phyloP scores from a whole-genome alignment of 805 yeast genomes.

The Candida orba region DNA sequence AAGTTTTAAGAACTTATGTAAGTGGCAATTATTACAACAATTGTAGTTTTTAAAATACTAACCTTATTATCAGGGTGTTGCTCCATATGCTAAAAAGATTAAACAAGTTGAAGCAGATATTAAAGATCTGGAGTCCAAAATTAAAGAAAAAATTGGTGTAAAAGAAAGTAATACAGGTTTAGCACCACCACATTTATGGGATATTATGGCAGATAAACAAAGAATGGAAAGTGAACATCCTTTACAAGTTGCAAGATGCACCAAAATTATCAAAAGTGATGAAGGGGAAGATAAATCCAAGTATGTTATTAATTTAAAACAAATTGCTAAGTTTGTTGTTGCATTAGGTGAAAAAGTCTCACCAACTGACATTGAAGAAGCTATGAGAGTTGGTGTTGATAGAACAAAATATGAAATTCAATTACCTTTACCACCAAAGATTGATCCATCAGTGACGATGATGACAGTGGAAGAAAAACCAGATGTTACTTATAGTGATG shows the following conservation, averaged over 20 bases:
- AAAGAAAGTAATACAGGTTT: conserved; percentile 97
- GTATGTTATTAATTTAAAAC: conserved; percentile 94
- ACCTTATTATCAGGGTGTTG: conserved; percentile 57
- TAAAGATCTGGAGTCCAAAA: conserved; percentile 73
- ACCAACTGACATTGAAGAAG: conserved; percentile 98
- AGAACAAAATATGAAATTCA: conserved; percentile 95
- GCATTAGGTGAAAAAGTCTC: conserved; percentile 94
- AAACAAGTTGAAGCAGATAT: conserved; percentile 84
- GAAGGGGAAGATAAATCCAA: conserved; percentile 75
- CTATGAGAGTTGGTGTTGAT: conserved; percentile 99
- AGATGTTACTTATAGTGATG: conserved; percentile 95
- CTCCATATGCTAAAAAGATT: conserved; percentile 82
- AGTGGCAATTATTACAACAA: conserved; percentile 15
- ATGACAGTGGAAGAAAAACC: conserved; percentile 99
- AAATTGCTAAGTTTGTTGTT: conserved; percentile 96
- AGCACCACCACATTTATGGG: conserved; percentile 96
- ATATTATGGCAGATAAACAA: conserved; percentile 91
- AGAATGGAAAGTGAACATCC: conserved; percentile 93
- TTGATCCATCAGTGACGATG: conserved; percentile 98
- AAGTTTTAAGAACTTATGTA: conserved; percentile 84
- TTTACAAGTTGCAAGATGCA: conserved; percentile 96
- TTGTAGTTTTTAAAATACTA: conserved; percentile 5
- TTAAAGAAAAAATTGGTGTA: conserved; percentile 90
- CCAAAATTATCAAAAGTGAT: conserved; percentile 76
- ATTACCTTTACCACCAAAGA: conserved; percentile 94